A percentile compares a stretch with the other conserved stretches of the same genome.
Conservation (phyloP, 768 basidiomycete genomes). For the Polyporus arcularius region DNA sequence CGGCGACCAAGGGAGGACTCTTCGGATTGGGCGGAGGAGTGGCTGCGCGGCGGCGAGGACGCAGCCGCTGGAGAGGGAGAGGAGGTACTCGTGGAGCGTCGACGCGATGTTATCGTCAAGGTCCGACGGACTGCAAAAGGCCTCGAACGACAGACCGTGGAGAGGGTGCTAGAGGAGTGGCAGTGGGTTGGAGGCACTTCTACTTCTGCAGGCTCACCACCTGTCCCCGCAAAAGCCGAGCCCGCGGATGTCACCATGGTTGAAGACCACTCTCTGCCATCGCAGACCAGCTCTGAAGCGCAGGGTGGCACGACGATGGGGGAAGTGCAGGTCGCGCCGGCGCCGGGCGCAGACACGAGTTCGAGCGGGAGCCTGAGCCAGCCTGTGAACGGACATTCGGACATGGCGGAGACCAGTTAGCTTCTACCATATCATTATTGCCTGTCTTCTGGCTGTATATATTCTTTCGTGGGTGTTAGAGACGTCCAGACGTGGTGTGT, state of each 20-base stretch:
- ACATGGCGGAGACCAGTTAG: neutral
- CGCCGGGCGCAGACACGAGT: neutral
- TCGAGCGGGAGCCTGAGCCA: neutral
- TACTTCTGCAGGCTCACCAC: slow-evolving; percentile 2
- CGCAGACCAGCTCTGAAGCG: neutral
- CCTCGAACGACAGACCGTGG: slow-evolving; percentile 71
- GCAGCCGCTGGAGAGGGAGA: slow-evolving; percentile 23
- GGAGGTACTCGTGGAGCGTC: slow-evolving; percentile 44
- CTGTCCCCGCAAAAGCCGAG: slow-evolving; percentile 5
- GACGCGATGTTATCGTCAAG: slow-evolving; percentile 54
- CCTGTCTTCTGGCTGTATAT: slow-evolving; percentile 2
- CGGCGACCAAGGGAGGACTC: slow-evolving; percentile 38
- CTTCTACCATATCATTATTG: slow-evolving; percentile 13
- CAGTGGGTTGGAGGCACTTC: slow-evolving; percentile 41
- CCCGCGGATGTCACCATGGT: neutral
- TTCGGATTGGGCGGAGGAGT: slow-evolving; percentile 43
- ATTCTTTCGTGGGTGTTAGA: neutral
- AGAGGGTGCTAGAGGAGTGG: slow-evolving; percentile 71
- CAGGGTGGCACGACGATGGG: slow-evolving; percentile 11
- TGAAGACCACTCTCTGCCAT: neutral
- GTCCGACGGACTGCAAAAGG: slow-evolving; percentile 56
- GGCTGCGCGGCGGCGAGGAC: slow-evolving; percentile 28
- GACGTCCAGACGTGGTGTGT: no score
- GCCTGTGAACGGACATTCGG: neutral
- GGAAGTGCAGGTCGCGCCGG: neutral